phyloP scores from a whole-genome alignment of 805 yeast genomes.

The Citeromyces matritensis region DNA sequence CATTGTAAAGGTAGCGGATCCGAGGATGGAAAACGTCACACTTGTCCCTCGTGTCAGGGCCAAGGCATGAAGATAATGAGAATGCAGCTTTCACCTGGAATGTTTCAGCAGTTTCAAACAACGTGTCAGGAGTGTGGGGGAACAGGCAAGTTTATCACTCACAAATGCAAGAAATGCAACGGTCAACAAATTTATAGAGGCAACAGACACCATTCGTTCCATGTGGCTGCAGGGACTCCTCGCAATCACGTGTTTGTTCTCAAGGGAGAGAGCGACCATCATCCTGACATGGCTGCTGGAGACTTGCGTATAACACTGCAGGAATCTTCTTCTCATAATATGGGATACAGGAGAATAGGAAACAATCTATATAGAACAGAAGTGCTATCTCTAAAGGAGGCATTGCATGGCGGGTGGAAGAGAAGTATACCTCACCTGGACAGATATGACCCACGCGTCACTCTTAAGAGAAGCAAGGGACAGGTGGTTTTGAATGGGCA shows the following conservation, averaged over 20 bases:
- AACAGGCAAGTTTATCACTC: constrained; percentile 47
- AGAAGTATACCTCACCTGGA: constrained; percentile 58
- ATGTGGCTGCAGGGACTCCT: constrained; percentile 56
- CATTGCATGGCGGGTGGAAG: constrained; percentile 69
- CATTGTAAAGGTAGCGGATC: constrained; percentile 79
- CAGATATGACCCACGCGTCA: constrained; percentile 27
- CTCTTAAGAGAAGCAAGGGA: constrained; percentile 34
- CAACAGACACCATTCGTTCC: constrained; percentile 39
- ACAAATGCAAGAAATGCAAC: constrained; percentile 53
- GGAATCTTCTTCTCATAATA: constrained; percentile 38
- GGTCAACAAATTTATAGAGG: constrained; percentile 55
- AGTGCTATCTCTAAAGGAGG: constrained; percentile 55
- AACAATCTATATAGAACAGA: constrained; percentile 69
- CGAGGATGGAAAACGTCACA: constrained; percentile 54
- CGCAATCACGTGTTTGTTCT: constrained; percentile 42
- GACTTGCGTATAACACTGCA: constrained; percentile 48
- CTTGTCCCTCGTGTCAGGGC: constrained; percentile 64
- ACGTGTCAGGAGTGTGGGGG: constrained; percentile 76
- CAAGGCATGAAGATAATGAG: constrained; percentile 50
- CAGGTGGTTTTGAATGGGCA: constrained; percentile 47
- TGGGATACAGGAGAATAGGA: constrained; percentile 82
- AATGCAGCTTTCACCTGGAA: constrained; percentile 76
- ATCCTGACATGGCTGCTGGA: constrained; percentile 76
- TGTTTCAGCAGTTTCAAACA: constrained; percentile 75
- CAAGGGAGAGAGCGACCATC: constrained; percentile 70